Evolutionary conservation across 371 early-diverging fungal genomes (phyloP).

Genomic region (Mortierella sp.): DNA sequence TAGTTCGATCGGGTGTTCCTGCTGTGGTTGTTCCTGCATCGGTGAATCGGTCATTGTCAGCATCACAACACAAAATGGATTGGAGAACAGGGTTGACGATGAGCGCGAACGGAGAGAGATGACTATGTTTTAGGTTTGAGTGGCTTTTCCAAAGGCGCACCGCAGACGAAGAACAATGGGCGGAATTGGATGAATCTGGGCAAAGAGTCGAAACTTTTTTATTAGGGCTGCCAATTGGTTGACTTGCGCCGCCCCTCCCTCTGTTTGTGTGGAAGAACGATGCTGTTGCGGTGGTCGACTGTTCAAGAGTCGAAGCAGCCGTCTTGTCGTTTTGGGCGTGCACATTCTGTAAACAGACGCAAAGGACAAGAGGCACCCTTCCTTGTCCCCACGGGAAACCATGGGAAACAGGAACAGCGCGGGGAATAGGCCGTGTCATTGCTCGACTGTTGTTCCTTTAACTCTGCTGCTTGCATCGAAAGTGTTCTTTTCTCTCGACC

Average conservation of each 20-base stretch:
- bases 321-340: neutral
- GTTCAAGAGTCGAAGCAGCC: constrained; percentile 1
- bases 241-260: neutral
- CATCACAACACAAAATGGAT: neutral
- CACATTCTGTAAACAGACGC: neutral
- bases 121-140: neutral
- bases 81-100: neutral
- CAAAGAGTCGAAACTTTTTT: neutral
- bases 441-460: no score
- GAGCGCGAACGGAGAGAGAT: neutral
- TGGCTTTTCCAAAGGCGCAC: neutral
- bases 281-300: neutral
- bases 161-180: no score
- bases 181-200: no score
- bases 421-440: no score
- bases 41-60: neutral
- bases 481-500: no score
- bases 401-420: no score
- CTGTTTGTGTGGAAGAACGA: neutral
- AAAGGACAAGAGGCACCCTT: neutral
- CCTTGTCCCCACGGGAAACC: no score
- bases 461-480: no score
- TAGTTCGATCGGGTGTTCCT: constrained; percentile 11
- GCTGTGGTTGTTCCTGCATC: neutral
- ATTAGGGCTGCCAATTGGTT: neutral